Evolutionary conservation across 352 stramenopile species (phyloP).

Genomic region (Phytophthora litchii): DNA sequence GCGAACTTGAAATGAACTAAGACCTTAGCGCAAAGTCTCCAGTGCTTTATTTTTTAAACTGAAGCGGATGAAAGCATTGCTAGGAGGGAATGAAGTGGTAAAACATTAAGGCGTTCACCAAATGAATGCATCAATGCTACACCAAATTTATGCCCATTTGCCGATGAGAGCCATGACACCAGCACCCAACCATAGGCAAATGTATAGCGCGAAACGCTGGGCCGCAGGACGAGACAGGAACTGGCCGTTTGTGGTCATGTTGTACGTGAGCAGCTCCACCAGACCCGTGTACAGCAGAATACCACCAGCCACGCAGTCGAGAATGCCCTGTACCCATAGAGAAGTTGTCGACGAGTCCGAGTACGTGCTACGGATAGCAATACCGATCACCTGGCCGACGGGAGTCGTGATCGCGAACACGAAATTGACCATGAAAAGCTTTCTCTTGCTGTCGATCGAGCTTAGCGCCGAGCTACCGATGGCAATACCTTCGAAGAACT

Average conservation of each 20-base stretch:
- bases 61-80: no score
- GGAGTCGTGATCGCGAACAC: slow-evolving; percentile 64
- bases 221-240: slow-evolving; percentile 45
- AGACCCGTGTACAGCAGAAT: slow-evolving; percentile 78
- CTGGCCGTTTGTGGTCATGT: slow-evolving; percentile 69
- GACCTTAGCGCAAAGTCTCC: no score
- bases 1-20: no score
- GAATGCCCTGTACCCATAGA: slow-evolving; percentile 63
- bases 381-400: slow-evolving; percentile 60
- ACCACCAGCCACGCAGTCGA: slow-evolving; percentile 68
- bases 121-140: no score
- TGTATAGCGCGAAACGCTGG: slow-evolving; percentile 51
- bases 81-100: no score
- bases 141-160: slow-evolving; percentile 58
- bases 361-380: slow-evolving; percentile 59
- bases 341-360: slow-evolving; percentile 50
- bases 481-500: slow-evolving; percentile 79
- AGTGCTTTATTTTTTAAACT: no score
- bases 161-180: slow-evolving; percentile 68
- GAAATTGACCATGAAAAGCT: slow-evolving; percentile 52
- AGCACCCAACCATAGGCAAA: slow-evolving; percentile 56
- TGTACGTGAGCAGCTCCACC: slow-evolving; percentile 71
- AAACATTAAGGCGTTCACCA: no score
- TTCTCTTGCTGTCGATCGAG: slow-evolving; percentile 44
- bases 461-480: slow-evolving; percentile 51